phyloP scores from a whole-genome alignment of 2,329 filamentous ascomycete species.

The Fusarium nelsonii region DNA sequence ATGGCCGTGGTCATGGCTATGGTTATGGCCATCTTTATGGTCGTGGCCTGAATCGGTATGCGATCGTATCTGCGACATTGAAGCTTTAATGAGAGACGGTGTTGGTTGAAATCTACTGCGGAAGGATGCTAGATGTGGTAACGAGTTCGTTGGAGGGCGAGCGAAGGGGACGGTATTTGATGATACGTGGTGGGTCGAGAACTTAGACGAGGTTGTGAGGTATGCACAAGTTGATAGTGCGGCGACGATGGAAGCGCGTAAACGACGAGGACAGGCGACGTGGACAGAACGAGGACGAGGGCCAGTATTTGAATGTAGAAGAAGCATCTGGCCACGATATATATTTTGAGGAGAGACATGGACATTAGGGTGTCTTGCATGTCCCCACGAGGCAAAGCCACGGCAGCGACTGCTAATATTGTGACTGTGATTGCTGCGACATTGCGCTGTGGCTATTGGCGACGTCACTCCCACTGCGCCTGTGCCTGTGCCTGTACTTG shows the following conservation, averaged over 20 bases:
- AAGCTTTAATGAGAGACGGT: constrained; percentile 48
- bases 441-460: constrained; percentile 39
- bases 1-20: constrained; percentile 46
- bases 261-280: constrained; percentile 30
- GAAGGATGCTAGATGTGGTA: constrained; percentile 43
- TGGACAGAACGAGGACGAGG: constrained; percentile 36
- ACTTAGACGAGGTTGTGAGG: constrained; percentile 41
- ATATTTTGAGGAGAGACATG: constrained; percentile 37
- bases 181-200: constrained; percentile 33
- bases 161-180: constrained; percentile 32
- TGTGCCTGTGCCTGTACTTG: constrained; percentile 27
- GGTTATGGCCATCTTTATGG: constrained; percentile 34
- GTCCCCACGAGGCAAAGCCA: constrained; percentile 42
- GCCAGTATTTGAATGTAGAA: constrained; percentile 40
- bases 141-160: constrained; percentile 33
- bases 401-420: constrained; percentile 12
- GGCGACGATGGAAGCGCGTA: constrained; percentile 45
- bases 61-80: constrained; percentile 51
- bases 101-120: constrained; percentile 38
- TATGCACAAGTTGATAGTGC: constrained; percentile 46
- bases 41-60: constrained; percentile 45
- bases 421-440: constrained; percentile 20
- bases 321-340: constrained; percentile 43
- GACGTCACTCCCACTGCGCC: constrained; percentile 45
- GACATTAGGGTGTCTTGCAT: constrained; percentile 35